Conservation (phyloP, 2,329 filamentous ascomycete species). For the Claviceps quebecensis region DNA sequence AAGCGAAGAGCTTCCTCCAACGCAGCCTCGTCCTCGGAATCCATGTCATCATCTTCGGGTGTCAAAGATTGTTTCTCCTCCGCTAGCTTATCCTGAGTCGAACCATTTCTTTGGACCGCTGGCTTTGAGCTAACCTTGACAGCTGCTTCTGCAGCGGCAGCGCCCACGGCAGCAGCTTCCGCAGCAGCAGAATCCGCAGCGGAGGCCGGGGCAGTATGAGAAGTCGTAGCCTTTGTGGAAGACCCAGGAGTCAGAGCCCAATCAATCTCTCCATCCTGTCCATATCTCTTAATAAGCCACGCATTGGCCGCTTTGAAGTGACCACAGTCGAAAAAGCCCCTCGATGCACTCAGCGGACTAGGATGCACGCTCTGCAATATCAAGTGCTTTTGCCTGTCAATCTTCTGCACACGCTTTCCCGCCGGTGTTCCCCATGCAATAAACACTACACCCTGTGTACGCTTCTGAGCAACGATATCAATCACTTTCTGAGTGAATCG, state of each 20-base stretch:
- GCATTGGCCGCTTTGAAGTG: conserved; percentile 75
- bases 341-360: conserved; percentile 73
- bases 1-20: conserved; percentile 21
- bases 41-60: conserved; percentile 15
- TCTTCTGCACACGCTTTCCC: conserved; percentile 58
- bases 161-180: conserved; percentile 9
- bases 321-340: conserved; percentile 70
- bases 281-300: conserved; percentile 71
- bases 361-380: conserved; percentile 84
- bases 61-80: neutral
- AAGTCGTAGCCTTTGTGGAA: conserved; percentile 17
- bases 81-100: neutral
- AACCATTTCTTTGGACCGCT: conserved; percentile 7
- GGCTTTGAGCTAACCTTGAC: conserved; percentile 13
- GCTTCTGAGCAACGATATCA: conserved; percentile 66
- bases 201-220: neutral
- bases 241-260: conserved; percentile 49
- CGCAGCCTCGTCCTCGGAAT: conserved; percentile 23
- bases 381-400: conserved; percentile 61
- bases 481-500: conserved; percentile 83
- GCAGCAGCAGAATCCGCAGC: conserved; percentile 1
- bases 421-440: conserved; percentile 87
- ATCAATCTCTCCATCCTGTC: conserved; percentile 66
- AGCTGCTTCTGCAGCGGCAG: conserved; percentile 9
- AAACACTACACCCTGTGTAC: conserved; percentile 77